Conservation (phyloP, 495 filamentous ascomycete genomes). For the Daldinia decipiens region DNA sequence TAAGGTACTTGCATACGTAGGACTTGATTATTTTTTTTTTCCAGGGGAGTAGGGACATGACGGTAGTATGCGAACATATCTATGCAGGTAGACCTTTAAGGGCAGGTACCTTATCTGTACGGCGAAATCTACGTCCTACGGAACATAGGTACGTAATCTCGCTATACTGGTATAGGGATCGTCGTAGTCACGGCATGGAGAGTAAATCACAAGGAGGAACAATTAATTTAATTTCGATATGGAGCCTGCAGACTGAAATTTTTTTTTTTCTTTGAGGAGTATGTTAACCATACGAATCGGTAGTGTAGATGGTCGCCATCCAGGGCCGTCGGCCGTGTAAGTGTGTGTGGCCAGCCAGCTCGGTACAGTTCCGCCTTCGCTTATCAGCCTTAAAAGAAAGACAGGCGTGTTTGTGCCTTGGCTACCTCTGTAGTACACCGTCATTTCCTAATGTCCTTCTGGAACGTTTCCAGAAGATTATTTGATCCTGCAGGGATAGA, state of each 20-base stretch:
- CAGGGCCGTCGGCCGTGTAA: background rate
- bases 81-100: conserved; percentile 2
- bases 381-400: conserved; percentile 16
- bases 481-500: background rate
- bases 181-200: background rate
- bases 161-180: background rate
- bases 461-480: conserved; percentile 23
- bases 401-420: background rate
- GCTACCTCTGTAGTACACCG: background rate
- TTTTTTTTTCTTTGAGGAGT: background rate
- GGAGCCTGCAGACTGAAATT: conserved; percentile 8
- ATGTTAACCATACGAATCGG: background rate
- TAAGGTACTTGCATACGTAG: background rate
- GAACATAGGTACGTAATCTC: background rate
- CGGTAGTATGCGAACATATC: background rate
- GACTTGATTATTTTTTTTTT: background rate
- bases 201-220: background rate
- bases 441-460: conserved; percentile 7
- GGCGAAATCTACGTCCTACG: background rate
- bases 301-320: background rate
- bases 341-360: background rate
- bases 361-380: background rate
- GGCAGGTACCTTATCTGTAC: background rate
- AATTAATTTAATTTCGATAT: conserved; percentile 25
- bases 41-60: background rate